Conservation (phyloP, 2,329 filamentous ascomycete species). For the Scedosporium minutisporum region DNA sequence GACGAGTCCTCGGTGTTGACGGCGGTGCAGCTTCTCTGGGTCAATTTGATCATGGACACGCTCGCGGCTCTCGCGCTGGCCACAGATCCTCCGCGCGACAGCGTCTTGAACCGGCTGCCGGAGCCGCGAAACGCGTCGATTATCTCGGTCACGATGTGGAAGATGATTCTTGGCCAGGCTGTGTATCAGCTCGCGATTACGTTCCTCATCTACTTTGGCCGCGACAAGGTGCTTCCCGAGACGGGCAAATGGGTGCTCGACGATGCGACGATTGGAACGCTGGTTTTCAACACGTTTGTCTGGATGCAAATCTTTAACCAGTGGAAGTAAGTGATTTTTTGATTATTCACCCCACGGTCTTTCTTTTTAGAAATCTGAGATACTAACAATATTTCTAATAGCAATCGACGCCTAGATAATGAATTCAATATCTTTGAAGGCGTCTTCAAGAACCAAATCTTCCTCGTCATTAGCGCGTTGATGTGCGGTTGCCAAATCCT, state of each 20-base stretch:
- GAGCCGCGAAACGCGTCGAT: constrained; percentile 47
- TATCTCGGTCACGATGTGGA: constrained; percentile 93
- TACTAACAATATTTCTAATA: constrained; percentile 17
- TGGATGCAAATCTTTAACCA: constrained; percentile 99
- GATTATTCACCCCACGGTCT: background rate
- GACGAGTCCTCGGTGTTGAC: constrained; percentile 68
- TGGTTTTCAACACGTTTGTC: constrained; percentile 96
- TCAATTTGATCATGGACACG: constrained; percentile 96
- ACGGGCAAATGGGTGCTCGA: constrained; percentile 4
- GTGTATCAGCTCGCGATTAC: constrained; percentile 77
- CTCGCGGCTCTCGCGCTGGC: constrained; percentile 82
- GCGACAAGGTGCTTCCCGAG: constrained; percentile 9
- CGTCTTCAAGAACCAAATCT: constrained; percentile 76
- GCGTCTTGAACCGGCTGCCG: constrained; percentile 67
- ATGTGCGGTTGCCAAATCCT: constrained; percentile 86
- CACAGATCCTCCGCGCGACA: constrained; percentile 79
- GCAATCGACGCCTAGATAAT: constrained; percentile 88
- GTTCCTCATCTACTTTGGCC: constrained; percentile 72
- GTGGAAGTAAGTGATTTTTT: constrained; percentile 62
- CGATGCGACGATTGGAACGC: constrained; percentile 54
- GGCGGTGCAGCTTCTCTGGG: constrained; percentile 88
- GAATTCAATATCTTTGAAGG: constrained; percentile 93
- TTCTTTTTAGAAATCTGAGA: background rate
- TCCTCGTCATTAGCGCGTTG: constrained; percentile 71
- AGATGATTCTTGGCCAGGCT: constrained; percentile 94